Evolutionary conservation across 805 yeast genomes (phyloP), one percentile per base, ranked within the genome.

Genomic region (Schwanniomyces pseudopolymorphus): DNA sequence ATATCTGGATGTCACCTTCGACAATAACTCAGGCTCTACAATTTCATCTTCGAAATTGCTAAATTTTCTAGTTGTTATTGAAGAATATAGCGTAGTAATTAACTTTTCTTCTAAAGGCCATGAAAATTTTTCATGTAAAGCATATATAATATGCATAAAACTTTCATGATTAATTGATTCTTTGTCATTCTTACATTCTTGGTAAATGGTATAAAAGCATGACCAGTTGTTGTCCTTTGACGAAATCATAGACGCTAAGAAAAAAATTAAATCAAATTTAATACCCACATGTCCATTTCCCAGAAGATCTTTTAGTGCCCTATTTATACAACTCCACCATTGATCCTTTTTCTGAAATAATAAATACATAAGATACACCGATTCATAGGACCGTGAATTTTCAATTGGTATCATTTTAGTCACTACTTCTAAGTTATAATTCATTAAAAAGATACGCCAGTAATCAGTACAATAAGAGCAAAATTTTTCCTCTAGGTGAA

Each of bases 81-180:
- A 50, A 1, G 57, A 42, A 47, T 71, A 72, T 4, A 72, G 43
- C 21, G 52, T 53, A 4, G 60, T 43, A 4, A 73, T 44, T n/a
- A 70, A 44, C 35, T 55, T 58, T 38, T 73, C 78, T 19, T 68
- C 71, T 2, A 67, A 36, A 5, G 63, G 61, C 72, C 73, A 70
- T 4, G 48, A 53, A 2, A 54, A 51, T 16, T 59, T 51, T 36
- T 63, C 59, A 40, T 57, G 57, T 14, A 67, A 47, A 1, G 56
- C 44, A 5, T 58, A 59, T 19, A 68, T 57, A 3, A 60, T 54
- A 33, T 70, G 70, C 2, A 69, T 43, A 47, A 64, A 67, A 14
- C 55, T 49, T 35, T 57, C 57, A 45, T 59, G 61, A 14, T 58
- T 47, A 5, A 44, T 33, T 7, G 69, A 59, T 5, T 46, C 51